Base-by-base conservation (phyloP, 2,329 filamentous ascomycete genomes). In the Paracoccidioides lutzii region DNA sequence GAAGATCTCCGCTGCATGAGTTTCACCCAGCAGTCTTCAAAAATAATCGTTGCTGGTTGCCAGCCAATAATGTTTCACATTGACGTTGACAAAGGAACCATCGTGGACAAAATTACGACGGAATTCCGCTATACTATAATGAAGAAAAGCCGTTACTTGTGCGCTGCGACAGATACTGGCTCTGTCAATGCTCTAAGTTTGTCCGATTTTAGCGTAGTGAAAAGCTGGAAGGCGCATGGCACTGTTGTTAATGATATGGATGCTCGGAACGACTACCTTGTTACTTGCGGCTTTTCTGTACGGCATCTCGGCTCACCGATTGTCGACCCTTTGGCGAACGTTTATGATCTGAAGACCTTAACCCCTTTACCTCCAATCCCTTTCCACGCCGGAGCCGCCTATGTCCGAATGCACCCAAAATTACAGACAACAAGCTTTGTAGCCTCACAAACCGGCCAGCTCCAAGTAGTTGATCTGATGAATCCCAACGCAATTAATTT, bases 181-280 rank as follows among this genome's bases (percentile, higher is more conserved):
- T 81, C 82, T 15, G 85, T 98, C 50, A 85, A 97, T 70, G 84
- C 96, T 35, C 77, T 98, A 28, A 91, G 95, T 66, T 81, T 90
- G 0, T 76, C 81, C 55, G 88, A 79, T 55, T 87, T 95, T 65
- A 80, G 81, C 44, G 79, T 95, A 4, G 77, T 93, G 62, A 94
- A 91, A 68, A 82, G 82, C 9, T 98, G 93, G 87, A 88, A 88
- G 67, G 90, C 91, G 0, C 93, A 98, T 67, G 85, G 85, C 1
- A 87, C 88, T 7, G 81, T 84, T 53, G 88, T 98, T 67, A 95
- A 89, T 69, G 91, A 97, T 69, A 96, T 98, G 88, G 93, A 98
- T 73, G 89, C 90, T 7, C 88, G 93, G 66, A 88, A 93, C 65
- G 91, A 97, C 69, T 93, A 93, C 62, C 83, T 98, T 54, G 87